A percentile compares a stretch with the other conserved stretches of the same genome.
Evolutionary conservation across 129 eudicot species (phyloP).

Genomic region (Flaveria linearis): DNA sequence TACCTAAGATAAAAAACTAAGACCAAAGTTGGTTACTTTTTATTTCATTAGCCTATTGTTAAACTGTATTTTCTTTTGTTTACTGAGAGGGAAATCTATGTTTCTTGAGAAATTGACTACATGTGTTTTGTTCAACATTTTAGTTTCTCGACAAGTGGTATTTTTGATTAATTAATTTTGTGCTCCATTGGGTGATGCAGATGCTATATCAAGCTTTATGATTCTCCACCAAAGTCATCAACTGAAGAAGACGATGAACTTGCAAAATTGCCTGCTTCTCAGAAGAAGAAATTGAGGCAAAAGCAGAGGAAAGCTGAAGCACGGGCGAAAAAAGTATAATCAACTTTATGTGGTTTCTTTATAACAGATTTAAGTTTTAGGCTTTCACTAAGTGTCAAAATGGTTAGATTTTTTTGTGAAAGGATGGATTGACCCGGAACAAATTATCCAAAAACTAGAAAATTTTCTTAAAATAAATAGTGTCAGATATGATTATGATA

Average conservation of each 20-base stretch:
- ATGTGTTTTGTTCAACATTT: conserved; percentile 1
- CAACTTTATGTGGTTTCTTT: not conserved
- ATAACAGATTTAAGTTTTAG: conserved; percentile 20
- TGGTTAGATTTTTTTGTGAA: not conserved
- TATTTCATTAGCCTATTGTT: not conserved
- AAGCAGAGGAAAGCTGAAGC: conserved; percentile 94
- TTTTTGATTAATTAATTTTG: not conserved
- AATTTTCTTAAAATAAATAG: not conserved
- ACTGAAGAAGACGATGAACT: conserved; percentile 87
- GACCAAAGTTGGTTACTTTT: not conserved
- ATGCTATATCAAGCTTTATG: conserved; percentile 87
- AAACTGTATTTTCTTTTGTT: not conserved
- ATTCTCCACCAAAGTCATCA: conserved; percentile 85
- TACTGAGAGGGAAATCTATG: not conserved
- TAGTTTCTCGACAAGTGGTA: not conserved
- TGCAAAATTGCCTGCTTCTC: conserved; percentile 75
- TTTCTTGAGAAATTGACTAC: not conserved
- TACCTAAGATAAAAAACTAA: not conserved
- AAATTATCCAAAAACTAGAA: not conserved
- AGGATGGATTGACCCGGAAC: not conserved
- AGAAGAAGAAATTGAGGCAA: conserved; percentile 92
- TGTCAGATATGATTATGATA: not conserved
- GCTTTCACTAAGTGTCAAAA: not conserved
- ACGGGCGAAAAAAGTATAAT: conserved; percentile 83
- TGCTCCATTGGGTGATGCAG: conserved; percentile 39